phyloP scores from a whole-genome alignment of 2,329 filamentous ascomycete species.

The Penicillium carneum region DNA sequence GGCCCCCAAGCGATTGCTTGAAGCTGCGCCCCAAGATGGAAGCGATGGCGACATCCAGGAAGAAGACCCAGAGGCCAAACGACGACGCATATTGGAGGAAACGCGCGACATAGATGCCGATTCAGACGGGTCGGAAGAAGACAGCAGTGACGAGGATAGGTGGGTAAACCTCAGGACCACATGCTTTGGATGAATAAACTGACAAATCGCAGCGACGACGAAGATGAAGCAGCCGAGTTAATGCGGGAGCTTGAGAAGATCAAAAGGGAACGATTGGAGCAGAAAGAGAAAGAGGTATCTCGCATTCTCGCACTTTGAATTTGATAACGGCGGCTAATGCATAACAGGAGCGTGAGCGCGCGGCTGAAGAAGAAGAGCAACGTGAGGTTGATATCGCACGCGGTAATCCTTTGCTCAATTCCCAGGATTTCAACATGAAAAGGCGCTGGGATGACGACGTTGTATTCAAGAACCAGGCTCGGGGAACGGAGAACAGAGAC shows the following conservation, averaged over 20 bases:
- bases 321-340: constrained; percentile 17
- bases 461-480: constrained; percentile 97
- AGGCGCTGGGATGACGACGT: constrained; percentile 94
- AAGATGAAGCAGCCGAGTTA: constrained; percentile 85
- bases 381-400: constrained; percentile 87
- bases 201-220: constrained; percentile 65
- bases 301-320: constrained; percentile 3
- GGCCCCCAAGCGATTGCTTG: constrained; percentile 70
- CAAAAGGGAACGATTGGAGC: constrained; percentile 81
- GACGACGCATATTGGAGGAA: constrained; percentile 85
- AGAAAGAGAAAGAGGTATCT: constrained; percentile 74
- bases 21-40: constrained; percentile 54
- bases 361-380: constrained; percentile 80
- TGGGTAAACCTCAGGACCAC: constrained; percentile 33
- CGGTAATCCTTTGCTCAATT: constrained; percentile 89
- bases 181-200: constrained; percentile 18
- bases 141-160: constrained; percentile 68
- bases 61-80: constrained; percentile 80
- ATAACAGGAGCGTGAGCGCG: constrained; percentile 74
- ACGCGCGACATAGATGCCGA: constrained; percentile 86
- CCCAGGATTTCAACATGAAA: constrained; percentile 88
- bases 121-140: constrained; percentile 68
- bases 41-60: constrained; percentile 52
- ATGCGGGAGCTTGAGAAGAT: constrained; percentile 95
- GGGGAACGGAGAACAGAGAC: constrained; percentile 89